phyloP scores from a whole-genome alignment of 2,329 filamentous ascomycete genomes.

The Neocucurbitaria cava region DNA sequence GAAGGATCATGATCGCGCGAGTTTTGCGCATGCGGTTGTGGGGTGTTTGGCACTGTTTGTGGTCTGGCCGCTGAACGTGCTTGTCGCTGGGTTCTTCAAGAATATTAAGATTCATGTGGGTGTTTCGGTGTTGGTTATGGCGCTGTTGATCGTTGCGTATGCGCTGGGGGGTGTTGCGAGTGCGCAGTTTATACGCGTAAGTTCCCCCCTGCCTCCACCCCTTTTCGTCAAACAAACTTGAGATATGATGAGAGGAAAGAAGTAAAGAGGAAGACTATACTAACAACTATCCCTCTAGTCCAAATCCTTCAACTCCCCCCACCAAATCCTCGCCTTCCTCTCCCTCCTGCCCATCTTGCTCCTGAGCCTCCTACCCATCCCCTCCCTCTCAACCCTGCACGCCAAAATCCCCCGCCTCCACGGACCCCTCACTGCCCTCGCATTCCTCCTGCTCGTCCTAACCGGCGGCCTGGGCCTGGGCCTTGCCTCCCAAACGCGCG shows the following conservation, averaged over 20 bases:
- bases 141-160: slow-evolving; percentile 49
- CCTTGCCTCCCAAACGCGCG: slow-evolving; percentile 29
- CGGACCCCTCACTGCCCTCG: slow-evolving; percentile 52
- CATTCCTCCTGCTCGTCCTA: slow-evolving; percentile 36
- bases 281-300: slow-evolving; percentile 50
- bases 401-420: slow-evolving; percentile 50
- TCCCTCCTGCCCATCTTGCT: slow-evolving; percentile 54
- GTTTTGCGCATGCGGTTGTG: slow-evolving; percentile 40
- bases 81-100: slow-evolving; percentile 49
- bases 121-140: slow-evolving; percentile 47
- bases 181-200: slow-evolving; percentile 49
- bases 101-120: slow-evolving; percentile 53
- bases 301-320: slow-evolving; percentile 51
- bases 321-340: slow-evolving; percentile 57
- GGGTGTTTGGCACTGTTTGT: slow-evolving; percentile 45
- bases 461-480: slow-evolving; percentile 44
- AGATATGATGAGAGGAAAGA: too few species aligned
- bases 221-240: too few species aligned
- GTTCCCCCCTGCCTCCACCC: slow-evolving; percentile 5
- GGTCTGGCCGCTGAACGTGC: slow-evolving; percentile 39
- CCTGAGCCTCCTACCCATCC: slow-evolving; percentile 30
- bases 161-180: slow-evolving; percentile 53
- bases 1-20: slow-evolving; percentile 36
- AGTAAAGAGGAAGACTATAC: neutral
- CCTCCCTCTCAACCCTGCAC: slow-evolving; percentile 41